Base-by-base conservation (phyloP, 2,329 filamentous ascomycete species). In the Pseudogymnoascus sp. region DNA sequence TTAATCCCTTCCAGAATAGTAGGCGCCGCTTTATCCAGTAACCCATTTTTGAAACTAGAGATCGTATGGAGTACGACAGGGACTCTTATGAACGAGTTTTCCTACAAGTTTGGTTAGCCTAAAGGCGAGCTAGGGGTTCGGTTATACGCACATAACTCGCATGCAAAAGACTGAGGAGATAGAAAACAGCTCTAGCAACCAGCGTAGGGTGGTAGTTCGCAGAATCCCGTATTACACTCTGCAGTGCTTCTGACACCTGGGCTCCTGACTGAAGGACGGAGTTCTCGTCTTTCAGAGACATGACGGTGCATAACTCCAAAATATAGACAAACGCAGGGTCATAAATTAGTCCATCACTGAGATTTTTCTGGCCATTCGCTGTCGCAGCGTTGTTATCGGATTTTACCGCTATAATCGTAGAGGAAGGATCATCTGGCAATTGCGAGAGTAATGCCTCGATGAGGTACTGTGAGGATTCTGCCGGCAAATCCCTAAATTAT, bases 41-140 rank as follows among this genome's bases (percentile, higher is more conserved):
- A 80, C 34, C 91, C 86, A 71, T 92, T 87, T 39, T 92, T 86
- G 72, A 98, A 90, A 67, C 88, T 92, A 1, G 93, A 96, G 66
- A 99, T 92, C 1, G 89, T 89, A 75, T 99, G 95, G 11, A 99
- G 83, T 6, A 98, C 84, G 61, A 98, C 90, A 1, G 95, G 95
- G 0, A 93, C 90, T 64, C 95, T 90, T 72, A 97, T 88, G 74
- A 95, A 96, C 71, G 96, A 90, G 71, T 93, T 86, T 69, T 96
- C 90, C 89, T 93, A 69, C 51, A 62, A 60, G 48, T 60, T 70
- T 68, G 65, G 73, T 75, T 65, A 76, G n/a, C 48, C 16, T 14
- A 7, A 8, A 25, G n/a, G 11, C 5, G 11, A 43, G 23, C 7
- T 13, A 43, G 51, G 16, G 36, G 14, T 57, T 25, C 21, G 36